phyloP scores from a whole-genome alignment of 495 filamentous ascomycete species.

The Bacidia rubella region DNA sequence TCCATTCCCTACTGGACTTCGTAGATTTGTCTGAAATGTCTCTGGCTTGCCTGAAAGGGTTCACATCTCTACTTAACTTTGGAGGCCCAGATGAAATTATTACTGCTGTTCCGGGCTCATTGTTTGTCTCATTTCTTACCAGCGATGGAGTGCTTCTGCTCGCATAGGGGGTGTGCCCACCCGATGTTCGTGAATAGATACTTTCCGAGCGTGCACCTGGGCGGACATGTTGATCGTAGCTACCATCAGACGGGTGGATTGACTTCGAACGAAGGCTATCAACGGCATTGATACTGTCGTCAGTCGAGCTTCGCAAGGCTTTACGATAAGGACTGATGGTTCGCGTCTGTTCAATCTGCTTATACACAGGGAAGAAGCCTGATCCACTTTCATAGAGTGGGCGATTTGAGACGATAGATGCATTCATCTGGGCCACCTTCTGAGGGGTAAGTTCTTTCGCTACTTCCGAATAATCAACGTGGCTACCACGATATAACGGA shows the following conservation, averaged over 20 bases:
- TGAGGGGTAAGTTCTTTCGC: constrained; percentile 16
- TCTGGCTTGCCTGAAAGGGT: not conserved
- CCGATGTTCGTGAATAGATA: constrained; percentile 42
- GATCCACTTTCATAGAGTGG: constrained; percentile 23
- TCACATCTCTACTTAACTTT: not conserved
- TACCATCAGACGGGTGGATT: no score
- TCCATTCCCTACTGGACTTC: constrained; percentile 14
- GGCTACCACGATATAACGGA: not conserved
- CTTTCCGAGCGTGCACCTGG: constrained; percentile 30
- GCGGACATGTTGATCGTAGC: constrained; percentile 1
- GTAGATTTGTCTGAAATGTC: constrained; percentile 1
- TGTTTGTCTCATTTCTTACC: constrained; percentile 2
- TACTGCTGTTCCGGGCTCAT: constrained; percentile 13
- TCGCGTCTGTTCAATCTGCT: constrained; percentile 32
- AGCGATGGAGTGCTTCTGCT: constrained; percentile 3
- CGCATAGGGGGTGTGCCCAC: constrained; percentile 27
- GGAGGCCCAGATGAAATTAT: constrained; percentile 1
- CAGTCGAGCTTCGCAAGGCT: constrained; percentile 20
- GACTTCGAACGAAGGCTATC: no score
- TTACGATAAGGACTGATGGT: constrained; percentile 43
- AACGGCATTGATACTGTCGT: no score
- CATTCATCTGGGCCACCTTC: constrained; percentile 18
- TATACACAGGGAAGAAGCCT: constrained; percentile 30
- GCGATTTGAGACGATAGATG: constrained; percentile 11
- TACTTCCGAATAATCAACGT: not conserved